Base-by-base conservation (phyloP, 192 early-diverging fungal genomes). In the Umbelopsis vinacea region DNA sequence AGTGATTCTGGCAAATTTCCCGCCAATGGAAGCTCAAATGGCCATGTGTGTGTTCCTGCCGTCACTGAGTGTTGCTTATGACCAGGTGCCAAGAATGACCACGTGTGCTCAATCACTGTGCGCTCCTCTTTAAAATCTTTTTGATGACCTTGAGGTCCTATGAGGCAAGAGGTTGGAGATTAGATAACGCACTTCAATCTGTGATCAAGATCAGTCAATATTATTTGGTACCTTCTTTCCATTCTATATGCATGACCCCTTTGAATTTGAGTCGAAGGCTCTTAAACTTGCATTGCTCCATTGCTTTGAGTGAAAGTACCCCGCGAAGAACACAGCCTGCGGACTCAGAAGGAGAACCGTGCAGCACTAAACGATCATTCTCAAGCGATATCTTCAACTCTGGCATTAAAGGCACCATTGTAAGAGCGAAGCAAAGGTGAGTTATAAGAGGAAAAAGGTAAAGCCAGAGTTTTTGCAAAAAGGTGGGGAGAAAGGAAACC, bases 1-100 rank as follows among this genome's bases (percentile, higher is more conserved):
- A 85, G 71, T 0, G 88, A 84, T 73, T 89, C 88, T 11, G 88
- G 88, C 66, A 88, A 81, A 57, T 83, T 74, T 7, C 88, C 88
- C 2, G 82, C 75, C 7, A 89, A 11, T 9, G 81, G 66, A 23
- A 88, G 22, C 47, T 88, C 87, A 57, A 89, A 89, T 38, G 66
- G 70, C 76, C 78, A 89, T 21, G 68, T 66, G 45, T 85, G 74
- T 57, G 53, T 74, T 21, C 77, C 72, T 7, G 83, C 68, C 7
- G 67, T 66, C 43, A 84, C 74, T 11, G 69, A 22, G n/a, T 73
- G 38, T 1, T 70, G 45, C 12, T 81, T 71, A 21, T 76, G 75
- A 46, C 81, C 73, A 17, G 80, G 52, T 48, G 77, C 74, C 10
- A 85, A 71, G 68, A 89, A 89, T 14, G 14, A 12, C 88, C 88